A percentile compares a stretch with the other conserved stretches of the same genome.
phyloP scores from a whole-genome alignment of 2,329 filamentous ascomycete genomes.

The Fusarium drepaniforme region DNA sequence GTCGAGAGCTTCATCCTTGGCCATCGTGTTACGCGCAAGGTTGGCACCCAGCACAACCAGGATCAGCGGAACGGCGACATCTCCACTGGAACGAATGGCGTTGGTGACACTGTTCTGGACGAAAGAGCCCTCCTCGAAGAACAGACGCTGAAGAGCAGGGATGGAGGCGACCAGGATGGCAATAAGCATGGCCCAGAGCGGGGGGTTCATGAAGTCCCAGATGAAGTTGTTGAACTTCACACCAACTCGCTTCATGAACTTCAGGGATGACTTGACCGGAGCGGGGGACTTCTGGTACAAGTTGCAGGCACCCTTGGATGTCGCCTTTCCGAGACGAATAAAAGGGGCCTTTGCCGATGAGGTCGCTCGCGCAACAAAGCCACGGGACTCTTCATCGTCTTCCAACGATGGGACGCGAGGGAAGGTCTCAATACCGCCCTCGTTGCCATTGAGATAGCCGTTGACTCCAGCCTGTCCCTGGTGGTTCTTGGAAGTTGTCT shows the following conservation, averaged over 20 bases:
- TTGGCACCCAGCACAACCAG: slow-evolving; percentile 96
- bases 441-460: slow-evolving; percentile 39
- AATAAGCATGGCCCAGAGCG: slow-evolving; percentile 94
- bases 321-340: slow-evolving; percentile 35
- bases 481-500: slow-evolving; percentile 41
- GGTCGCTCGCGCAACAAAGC: slow-evolving; percentile 54
- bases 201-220: slow-evolving; percentile 98
- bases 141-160: slow-evolving; percentile 82
- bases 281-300: slow-evolving; percentile 55
- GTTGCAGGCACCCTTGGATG: slow-evolving; percentile 39
- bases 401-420: slow-evolving; percentile 63
- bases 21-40: slow-evolving; percentile 89
- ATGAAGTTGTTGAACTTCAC: slow-evolving; percentile 71
- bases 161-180: slow-evolving; percentile 94
- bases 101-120: slow-evolving; percentile 93
- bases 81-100: slow-evolving; percentile 85
- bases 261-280: slow-evolving; percentile 53
- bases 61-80: slow-evolving; percentile 94
- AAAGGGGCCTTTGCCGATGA: slow-evolving; percentile 48
- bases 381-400: slow-evolving; percentile 54
- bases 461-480: slow-evolving; percentile 41
- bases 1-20: slow-evolving; percentile 72
- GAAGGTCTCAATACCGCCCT: slow-evolving; percentile 72
- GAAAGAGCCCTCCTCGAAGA: slow-evolving; percentile 91
- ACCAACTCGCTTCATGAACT: slow-evolving; percentile 48